Base-by-base conservation (phyloP, 2,329 filamentous ascomycete genomes). In the Aspergillus glaucus region DNA sequence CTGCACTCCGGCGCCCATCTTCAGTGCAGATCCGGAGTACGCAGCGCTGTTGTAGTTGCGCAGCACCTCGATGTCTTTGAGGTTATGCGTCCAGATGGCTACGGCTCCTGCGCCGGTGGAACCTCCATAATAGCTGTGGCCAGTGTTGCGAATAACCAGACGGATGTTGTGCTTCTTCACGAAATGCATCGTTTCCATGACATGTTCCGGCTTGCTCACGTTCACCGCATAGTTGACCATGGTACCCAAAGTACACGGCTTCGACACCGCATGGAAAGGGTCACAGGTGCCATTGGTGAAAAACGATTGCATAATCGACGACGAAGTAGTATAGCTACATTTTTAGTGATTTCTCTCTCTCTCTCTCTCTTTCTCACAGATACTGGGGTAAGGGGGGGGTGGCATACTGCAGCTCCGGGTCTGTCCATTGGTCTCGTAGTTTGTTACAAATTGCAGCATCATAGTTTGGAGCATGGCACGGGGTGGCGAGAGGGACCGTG, bases 21-120 rank as follows among this genome's bases (percentile, higher is more conserved):
- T 79, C 28, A 80, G 65, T 0, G 79, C 78, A 14, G 68, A 67
- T 8, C 80, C 79, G 0, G 56, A 60, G 61, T 82, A 84, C 42
- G 64, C 48, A 2, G 58, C 21, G 22, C 68, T 63, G 1, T 65
- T 65, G 50, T 70, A 79, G 45, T 64, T 54, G 21, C 53, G 22
- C 22, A 22, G 28, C 45, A 59, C 60, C 9, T 64, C 55, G 21
- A 68, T 59, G 15, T 56, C 48, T 32, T 61, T 63, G 40, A 67
- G 48, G 37, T 65, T 41, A 45, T 68, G 65, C 10, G 59, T 67
- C 65, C 65, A 68, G 21, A 68, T 55, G 3, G 61, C 58, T 24
- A 66, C 55, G 6, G 57, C 73, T 2, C 82, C 81, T 41, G 76
- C 77, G 30, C 83, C 84, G 0, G 81, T 81, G 0, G 78, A 82